A percentile compares a stretch with the other conserved stretches of the same genome.
These are phyloP conservation scores for Saccharomycopsis lassenensis DNA, from an alignment of 805 yeast species.

Conservation along the genomic window DNA sequence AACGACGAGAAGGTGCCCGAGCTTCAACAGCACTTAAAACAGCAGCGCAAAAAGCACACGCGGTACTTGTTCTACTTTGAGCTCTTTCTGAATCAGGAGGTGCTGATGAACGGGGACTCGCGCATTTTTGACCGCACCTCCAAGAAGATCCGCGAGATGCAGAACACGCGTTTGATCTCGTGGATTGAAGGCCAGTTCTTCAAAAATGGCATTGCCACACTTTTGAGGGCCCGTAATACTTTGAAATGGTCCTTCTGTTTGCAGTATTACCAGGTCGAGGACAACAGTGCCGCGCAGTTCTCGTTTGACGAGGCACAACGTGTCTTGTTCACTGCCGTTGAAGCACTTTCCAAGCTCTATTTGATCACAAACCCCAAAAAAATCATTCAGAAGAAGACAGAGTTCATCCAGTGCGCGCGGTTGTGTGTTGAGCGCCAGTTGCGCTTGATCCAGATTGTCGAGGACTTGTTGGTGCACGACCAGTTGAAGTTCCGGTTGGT, in stretches of 20 bases:
- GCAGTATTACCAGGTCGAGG: constrained; percentile 46
- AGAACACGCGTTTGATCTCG: constrained; percentile 52
- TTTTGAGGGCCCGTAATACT: constrained; percentile 60
- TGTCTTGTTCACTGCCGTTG: constrained; percentile 53
- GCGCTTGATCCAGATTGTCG: constrained; percentile 29
- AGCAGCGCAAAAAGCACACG: constrained; percentile 32
- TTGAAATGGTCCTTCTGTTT: constrained; percentile 88
- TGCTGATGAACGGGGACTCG: constrained; percentile 63
- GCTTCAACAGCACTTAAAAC: constrained; percentile 18
- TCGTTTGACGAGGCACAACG: constrained; percentile 66
- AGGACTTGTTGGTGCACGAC: constrained; percentile 20
- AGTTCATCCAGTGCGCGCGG: constrained; percentile 28
- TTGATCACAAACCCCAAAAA: constrained; percentile 28
- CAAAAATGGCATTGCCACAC: constrained; percentile 54
- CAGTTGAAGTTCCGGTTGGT: constrained; percentile 4
- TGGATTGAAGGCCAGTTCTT: constrained; percentile 87
- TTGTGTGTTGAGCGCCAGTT: constrained; percentile 27
- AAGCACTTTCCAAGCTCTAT: constrained; percentile 53
- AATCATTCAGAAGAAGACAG: constrained; percentile 27
- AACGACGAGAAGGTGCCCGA: constrained; percentile 28
- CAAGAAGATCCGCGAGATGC: constrained; percentile 49
- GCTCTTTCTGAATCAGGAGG: constrained; percentile 64
- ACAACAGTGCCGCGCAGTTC: constrained; percentile 35
- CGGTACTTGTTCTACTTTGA: constrained; percentile 69
- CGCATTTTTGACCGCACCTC: constrained; percentile 54